Conservation (phyloP, 2,329 filamentous ascomycete species). For the Ophiognomonia clavigignenti-juglandacearum region DNA sequence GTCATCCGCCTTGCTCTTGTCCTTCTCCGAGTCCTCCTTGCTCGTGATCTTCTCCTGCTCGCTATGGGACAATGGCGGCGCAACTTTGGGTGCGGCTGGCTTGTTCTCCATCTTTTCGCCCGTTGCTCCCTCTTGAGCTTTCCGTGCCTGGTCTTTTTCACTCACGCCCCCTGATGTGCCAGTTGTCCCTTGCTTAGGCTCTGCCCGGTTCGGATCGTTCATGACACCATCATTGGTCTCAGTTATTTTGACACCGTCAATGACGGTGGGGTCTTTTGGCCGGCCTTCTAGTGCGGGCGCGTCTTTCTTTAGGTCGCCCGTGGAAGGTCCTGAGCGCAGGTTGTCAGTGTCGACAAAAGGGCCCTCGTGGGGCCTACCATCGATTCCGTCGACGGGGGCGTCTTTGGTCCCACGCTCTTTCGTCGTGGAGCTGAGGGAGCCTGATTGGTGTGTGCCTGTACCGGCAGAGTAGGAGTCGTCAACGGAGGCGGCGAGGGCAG, state of each 20-base stretch:
- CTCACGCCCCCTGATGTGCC: slow-evolving; percentile 88
- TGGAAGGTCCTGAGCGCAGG: slow-evolving; percentile 27
- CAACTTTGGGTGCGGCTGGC: slow-evolving; percentile 80
- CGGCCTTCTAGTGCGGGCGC: slow-evolving; percentile 44
- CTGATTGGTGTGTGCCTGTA: slow-evolving; percentile 1
- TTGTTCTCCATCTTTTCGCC: slow-evolving; percentile 66
- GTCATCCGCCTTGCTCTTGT: slow-evolving; percentile 33
- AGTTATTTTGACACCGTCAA: slow-evolving; percentile 58
- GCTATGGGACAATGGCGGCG: slow-evolving; percentile 73
- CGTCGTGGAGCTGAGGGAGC: slow-evolving; percentile 16
- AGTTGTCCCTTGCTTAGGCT: slow-evolving; percentile 78
- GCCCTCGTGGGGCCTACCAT: slow-evolving; percentile 88
- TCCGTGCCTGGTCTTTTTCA: slow-evolving; percentile 75
- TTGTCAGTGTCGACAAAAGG: slow-evolving; percentile 63
- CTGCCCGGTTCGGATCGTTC: slow-evolving; percentile 75
- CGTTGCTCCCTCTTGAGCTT: slow-evolving; percentile 60
- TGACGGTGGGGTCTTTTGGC: slow-evolving; percentile 45
- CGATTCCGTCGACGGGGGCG: slow-evolving; percentile 85
- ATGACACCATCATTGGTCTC: slow-evolving; percentile 77
- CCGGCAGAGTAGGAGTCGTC: slow-evolving; percentile 18
- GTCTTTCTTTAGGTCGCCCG: slow-evolving; percentile 30
- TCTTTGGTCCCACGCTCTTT: slow-evolving; percentile 57
- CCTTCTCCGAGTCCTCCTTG: slow-evolving; percentile 34
- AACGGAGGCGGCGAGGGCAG: slow-evolving; percentile 27
- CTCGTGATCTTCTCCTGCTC: slow-evolving; percentile 65